A percentile compares a stretch with the other conserved stretches of the same genome.
Evolutionary conservation across 176 grass and related monocot genomes (phyloP).

Genomic region (Musa beccarii): DNA sequence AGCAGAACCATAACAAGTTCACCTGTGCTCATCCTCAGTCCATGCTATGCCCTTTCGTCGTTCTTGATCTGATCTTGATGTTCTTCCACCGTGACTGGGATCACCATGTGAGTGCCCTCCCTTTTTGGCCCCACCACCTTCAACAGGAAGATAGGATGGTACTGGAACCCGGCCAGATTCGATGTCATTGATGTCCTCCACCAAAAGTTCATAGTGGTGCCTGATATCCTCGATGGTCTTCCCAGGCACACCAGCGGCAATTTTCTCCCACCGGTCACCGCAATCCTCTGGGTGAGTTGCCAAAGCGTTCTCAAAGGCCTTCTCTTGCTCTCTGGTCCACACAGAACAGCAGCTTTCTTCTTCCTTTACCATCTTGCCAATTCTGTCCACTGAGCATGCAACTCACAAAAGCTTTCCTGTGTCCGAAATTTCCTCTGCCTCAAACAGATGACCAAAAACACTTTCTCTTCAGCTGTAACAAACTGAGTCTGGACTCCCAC

Average conservation of each 20-base stretch:
- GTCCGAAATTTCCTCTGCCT: background rate
- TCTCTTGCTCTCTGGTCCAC: constrained; percentile 3
- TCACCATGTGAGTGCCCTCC: constrained; percentile 21
- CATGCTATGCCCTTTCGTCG: constrained; percentile 89
- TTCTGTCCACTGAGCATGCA: no score
- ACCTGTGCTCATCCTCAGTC: constrained; percentile 99
- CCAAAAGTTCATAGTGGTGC: constrained; percentile 65
- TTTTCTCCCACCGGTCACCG: constrained; percentile 41
- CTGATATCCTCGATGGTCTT: constrained; percentile 63
- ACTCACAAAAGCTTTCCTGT: no score
- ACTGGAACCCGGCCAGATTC: constrained; percentile 72
- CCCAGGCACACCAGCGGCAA: constrained; percentile 45
- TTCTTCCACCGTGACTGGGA: constrained; percentile 34
- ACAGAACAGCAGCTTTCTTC: background rate
- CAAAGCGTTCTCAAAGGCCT: constrained; percentile 3
- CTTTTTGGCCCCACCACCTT: constrained; percentile 35
- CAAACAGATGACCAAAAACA: background rate
- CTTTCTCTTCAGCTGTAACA: background rate
- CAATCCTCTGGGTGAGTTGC: constrained; percentile 13
- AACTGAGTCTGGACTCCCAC: no score
- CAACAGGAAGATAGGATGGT: constrained; percentile 30
- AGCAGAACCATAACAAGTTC: background rate
- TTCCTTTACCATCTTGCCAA: constrained; percentile 1
- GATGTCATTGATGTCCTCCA: constrained; percentile 72
- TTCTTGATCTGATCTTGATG: constrained; percentile 69